Evolutionary conservation across 129 eudicot genomes (phyloP), one percentile per base, ranked within the genome.

Genomic region (Pittosporum tobira): DNA sequence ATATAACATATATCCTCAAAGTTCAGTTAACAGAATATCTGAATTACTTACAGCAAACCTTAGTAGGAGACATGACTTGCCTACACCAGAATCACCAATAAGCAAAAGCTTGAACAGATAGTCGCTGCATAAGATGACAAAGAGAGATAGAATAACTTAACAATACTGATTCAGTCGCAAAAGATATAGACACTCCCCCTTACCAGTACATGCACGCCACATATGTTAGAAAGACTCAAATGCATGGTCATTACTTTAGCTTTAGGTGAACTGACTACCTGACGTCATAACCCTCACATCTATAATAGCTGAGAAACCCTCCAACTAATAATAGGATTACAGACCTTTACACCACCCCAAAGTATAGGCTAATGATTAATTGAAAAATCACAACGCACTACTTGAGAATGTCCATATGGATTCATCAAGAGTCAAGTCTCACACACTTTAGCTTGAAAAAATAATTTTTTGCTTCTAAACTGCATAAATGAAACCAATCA

Each of bases 41-140:
- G 23, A 44, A 19, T 2, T 24, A 72, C 82, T 71, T 62, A 72
- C 82, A 63, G 78, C 75, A 77, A 71, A 77, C 62, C 78, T 67
- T 44, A 77, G 65, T n/a, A 77, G 78, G 31, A 77, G 75, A 72
- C 77, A 77, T 73, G 84, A 73, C 36, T 78, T 78, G 45, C 79
- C 79, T 40, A 78, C 76, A 37, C 76, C 76, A 64, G 84, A 73
- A 69, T 78, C 79, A 73, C 79, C 79, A 56, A 73, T 78, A 53
- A 78, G 76, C 66, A 73, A 56, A 64, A 73, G 84, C 56, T 78
- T 78, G 79, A 69, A 78, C 51, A 69, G 62, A 48, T 77, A 77
- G 48, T 73, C 83, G 27, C 79, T 73, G 63, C 62, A 65, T 69
- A 72, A 52, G 19, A 63, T 42, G 22, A 25, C 5, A 25, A 28